Evolutionary conservation across 2,329 filamentous ascomycete species (phyloP), one percentile per base, ranked within the genome.

Genomic region (Colletotrichum neosansevieriae): DNA sequence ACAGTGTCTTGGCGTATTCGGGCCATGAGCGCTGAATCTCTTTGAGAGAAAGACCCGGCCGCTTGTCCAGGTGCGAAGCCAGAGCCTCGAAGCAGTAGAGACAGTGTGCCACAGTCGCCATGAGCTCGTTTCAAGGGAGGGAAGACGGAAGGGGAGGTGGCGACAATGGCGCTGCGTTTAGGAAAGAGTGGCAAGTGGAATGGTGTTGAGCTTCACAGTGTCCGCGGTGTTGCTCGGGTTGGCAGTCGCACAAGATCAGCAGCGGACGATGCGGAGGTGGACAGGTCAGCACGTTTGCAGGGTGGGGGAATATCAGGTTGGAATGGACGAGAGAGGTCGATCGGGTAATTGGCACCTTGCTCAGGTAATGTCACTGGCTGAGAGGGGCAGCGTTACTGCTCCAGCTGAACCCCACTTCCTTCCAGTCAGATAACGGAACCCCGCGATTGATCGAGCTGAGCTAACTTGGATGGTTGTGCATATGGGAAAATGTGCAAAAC

Each of bases 41-140:
- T 49, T 83, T 78, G 24, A 98, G 88, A 56, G 84, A 85, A 73
- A 94, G 84, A 11, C 92, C 82, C 67, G 90, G 84, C 70, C 91
- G 90, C 71, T 86, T 83, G 73, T 93, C 88, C 73, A 97, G 92
- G 69, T 89, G 88, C 61, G 94, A 91, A 57, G 89, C 86, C 42
- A 99, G 89, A 45, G 86, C 86, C 81, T 99, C 96, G 84, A 99
- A 98, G 84, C 94, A 98, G 80, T 91, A 94, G 75, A 95, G 89
- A 80, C 94, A 98, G 81, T 98, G 95, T 68, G 91, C 91, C 74
- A 88, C 81, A 65, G 92, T 91, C 56, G 96, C 95, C 95, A 98
- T 98, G 72, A 63, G 65, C 56, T 60, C 69, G 63, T 69, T 66
- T 66, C 54, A 44, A 65, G 29, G 29, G 21, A 21, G 21, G 34